Base-by-base conservation (phyloP, 495 filamentous ascomycete species). In the Usnea hakonensis region DNA sequence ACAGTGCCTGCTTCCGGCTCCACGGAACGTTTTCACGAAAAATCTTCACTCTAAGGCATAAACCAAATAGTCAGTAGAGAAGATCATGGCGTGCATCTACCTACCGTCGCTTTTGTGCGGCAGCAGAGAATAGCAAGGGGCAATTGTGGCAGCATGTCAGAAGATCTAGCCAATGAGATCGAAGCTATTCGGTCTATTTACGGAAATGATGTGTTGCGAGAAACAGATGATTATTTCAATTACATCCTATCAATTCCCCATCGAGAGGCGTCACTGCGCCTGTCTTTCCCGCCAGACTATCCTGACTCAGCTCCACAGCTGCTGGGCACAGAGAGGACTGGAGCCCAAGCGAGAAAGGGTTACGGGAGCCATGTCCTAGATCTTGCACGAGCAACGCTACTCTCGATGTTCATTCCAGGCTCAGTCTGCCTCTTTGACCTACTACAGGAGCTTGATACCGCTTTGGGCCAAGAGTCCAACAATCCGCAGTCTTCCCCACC, bases 141-240 rank as follows among this genome's bases (percentile, higher is more conserved):
- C 48, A 2, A 9, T 32, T 28, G 41, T 1, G n/a, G 30, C 53
- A 73, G 65, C 62, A 89, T 87, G 85, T 85, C 83, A 58, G 77
- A 91, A 78, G 90, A 93, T 38, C 84, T 96, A 28, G 71, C 70
- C 43, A 90, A 97, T 75, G 94, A 98, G 75, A 77, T 93, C 19
- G 87, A 88, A 69, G 90, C 90, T 55, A 89, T 98, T 64, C 96
- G 94, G 72, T 90, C 93, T 26, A 98, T 98, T 66, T 98, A 95
- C 75, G 89, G 86, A 28, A 80, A 84, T 19, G 74, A 78, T 44
- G 89, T 88, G 8, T 75, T 96, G 28, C 67, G 72, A 9, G 74
- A 72, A 19, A 67, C 70, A 19, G 8, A 63, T 3, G 70, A 73
- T 23, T 50, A 68, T 11, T 64, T 66, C 62, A 60, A 77, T 32